Evolutionary conservation across 345 rosid genomes (phyloP).

Genomic region (Murraya koenigii): DNA sequence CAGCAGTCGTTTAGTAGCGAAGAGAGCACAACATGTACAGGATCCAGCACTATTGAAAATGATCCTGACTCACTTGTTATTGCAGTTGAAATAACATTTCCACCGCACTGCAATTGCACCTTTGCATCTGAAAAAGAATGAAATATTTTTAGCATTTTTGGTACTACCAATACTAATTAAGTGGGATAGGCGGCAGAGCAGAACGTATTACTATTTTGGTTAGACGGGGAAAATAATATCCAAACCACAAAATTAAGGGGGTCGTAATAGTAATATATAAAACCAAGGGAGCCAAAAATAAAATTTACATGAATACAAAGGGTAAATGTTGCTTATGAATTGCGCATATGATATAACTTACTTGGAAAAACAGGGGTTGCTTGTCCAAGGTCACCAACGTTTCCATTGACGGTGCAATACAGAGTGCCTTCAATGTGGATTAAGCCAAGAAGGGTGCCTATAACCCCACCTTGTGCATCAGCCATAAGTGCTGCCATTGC

Average conservation of each 20-base stretch:
- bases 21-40: conserved; percentile 37
- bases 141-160: too few species aligned
- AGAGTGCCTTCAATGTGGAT: conserved; percentile 45
- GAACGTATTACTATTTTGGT: too few species aligned
- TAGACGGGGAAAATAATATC: too few species aligned
- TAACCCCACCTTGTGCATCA: conserved; percentile 51
- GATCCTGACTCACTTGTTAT: conserved; percentile 39
- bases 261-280: too few species aligned
- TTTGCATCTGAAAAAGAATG: conserved; percentile 35
- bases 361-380: conserved; percentile 35
- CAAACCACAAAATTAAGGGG: too few species aligned
- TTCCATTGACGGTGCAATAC: conserved; percentile 45
- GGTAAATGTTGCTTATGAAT: too few species aligned
- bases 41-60: conserved; percentile 39
- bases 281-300: too few species aligned
- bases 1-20: conserved; percentile 37
- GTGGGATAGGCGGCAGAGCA: too few species aligned
- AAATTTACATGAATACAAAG: too few species aligned
- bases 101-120: conserved; percentile 53
- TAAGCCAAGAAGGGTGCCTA: conserved; percentile 34
- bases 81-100: conserved; percentile 37
- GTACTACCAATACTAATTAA: too few species aligned
- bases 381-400: conserved; percentile 25
- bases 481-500: conserved; percentile 25
- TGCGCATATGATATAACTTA: too few species aligned